These are phyloP conservation scores for Fraxinus greggii DNA, from an alignment of 305 asterid species.

Conservation along the genomic window DNA sequence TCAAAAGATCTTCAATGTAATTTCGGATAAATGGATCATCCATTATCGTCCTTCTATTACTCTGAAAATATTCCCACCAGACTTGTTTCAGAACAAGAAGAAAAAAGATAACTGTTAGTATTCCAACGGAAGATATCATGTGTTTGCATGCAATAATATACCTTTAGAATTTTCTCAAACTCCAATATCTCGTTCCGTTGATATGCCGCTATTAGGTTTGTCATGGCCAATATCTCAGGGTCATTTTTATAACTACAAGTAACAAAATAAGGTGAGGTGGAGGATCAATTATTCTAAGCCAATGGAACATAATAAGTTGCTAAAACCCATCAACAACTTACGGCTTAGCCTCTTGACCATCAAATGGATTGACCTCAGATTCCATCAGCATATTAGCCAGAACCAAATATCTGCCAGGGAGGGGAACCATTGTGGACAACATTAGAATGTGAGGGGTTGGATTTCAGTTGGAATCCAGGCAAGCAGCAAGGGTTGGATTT, in stretches of 20 bases:
- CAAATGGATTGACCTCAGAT: slow-evolving; percentile 95
- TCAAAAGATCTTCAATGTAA: slow-evolving; percentile 94
- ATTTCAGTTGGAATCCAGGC: neutral
- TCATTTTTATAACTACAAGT: slow-evolving; percentile 79
- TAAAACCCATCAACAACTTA: slow-evolving; percentile 37
- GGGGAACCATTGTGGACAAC: neutral
- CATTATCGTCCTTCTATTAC: slow-evolving; percentile 96
- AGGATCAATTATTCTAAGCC: neutral
- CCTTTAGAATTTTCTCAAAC: slow-evolving; percentile 95
- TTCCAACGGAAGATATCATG: slow-evolving; percentile 15
- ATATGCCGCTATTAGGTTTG: slow-evolving; percentile 93
- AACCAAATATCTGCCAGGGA: slow-evolving; percentile 76
- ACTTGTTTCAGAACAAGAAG: slow-evolving; percentile 12
- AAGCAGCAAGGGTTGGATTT: neutral
- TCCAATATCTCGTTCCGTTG: slow-evolving; percentile 93
- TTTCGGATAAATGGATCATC: slow-evolving; percentile 92
- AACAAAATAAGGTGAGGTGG: slow-evolving; percentile 24
- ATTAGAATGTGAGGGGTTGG: neutral
- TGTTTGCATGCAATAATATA: slow-evolving; percentile 27
- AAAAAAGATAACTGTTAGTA: slow-evolving; percentile 7
- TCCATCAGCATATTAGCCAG: slow-evolving; percentile 98
- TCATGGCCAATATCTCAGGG: slow-evolving; percentile 97
- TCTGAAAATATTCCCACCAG: slow-evolving; percentile 46
- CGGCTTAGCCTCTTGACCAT: slow-evolving; percentile 99
- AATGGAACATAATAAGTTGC: slow-evolving; percentile 6